These are phyloP conservation scores for Rutstroemia sp. DNA, from an alignment of 2,329 filamentous ascomycete genomes.

Conservation along the genomic window DNA sequence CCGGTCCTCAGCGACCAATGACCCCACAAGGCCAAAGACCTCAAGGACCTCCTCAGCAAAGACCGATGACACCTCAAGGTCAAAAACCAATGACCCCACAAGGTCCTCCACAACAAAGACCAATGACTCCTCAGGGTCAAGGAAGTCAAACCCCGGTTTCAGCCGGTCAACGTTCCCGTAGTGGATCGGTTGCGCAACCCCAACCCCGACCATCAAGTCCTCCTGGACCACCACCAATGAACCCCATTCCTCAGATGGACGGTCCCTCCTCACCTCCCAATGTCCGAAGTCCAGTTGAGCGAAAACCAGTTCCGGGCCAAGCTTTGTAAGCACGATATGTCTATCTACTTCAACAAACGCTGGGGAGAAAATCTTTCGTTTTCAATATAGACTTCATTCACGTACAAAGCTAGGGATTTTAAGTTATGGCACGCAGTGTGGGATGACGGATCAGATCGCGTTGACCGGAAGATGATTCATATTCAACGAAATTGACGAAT, in stretches of 20 bases:
- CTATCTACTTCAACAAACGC: conserved; percentile 1
- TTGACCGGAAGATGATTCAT: conserved; percentile 9
- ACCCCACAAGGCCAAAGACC: conserved; percentile 3
- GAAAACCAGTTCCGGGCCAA: conserved; percentile 30
- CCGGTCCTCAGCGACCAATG: conserved; percentile 9
- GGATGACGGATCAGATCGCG: neutral
- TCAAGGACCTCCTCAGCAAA: neutral
- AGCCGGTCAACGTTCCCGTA: conserved; percentile 16
- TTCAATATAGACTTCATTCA: neutral
- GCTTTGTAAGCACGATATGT: conserved; percentile 19
- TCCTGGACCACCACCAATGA: conserved; percentile 22
- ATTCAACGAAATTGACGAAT: conserved; percentile 17
- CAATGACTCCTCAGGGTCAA: conserved; percentile 4
- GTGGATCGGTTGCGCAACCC: conserved; percentile 18
- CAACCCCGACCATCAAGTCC: conserved; percentile 18
- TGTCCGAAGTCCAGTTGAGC: conserved; percentile 5
- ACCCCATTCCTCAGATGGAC: conserved; percentile 12
- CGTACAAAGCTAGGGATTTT: conserved; percentile 8
- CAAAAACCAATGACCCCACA: conserved; percentile 9
- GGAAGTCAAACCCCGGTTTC: neutral
- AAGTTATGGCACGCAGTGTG: conserved; percentile 3
- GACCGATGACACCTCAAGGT: conserved; percentile 3
- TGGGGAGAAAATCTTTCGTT: neutral
- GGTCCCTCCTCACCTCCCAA: conserved; percentile 2
- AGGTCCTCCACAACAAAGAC: neutral